These are phyloP conservation scores for Mortierella hygrophila DNA, from an alignment of 192 early-diverging fungal species.

Conservation along the genomic window DNA sequence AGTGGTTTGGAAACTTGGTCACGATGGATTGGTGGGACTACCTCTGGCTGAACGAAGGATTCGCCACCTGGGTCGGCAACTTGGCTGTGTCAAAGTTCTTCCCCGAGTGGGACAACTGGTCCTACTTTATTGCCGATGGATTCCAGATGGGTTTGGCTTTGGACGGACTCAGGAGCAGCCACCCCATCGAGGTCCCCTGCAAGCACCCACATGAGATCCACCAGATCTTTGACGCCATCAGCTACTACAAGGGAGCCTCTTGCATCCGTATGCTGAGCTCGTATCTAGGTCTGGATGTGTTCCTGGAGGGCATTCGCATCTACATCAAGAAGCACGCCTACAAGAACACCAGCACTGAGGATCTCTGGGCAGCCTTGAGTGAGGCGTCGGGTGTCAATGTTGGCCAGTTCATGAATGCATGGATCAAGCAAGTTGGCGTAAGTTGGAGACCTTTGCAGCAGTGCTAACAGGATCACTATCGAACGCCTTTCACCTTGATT, in stretches of 20 bases:
- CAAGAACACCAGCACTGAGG: conserved; percentile 86
- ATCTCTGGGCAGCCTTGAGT: conserved; percentile 89
- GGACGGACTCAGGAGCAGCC: conserved; percentile 88
- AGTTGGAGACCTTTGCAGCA: conserved; percentile 10
- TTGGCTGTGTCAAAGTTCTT: conserved; percentile 90
- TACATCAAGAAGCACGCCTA: conserved; percentile 90
- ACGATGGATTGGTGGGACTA: conserved; percentile 98
- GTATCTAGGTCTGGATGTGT: conserved; percentile 76
- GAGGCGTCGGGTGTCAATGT: conserved; percentile 88
- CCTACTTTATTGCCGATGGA: conserved; percentile 84
- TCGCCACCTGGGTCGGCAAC: conserved; percentile 96
- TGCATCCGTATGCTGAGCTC: conserved; percentile 95
- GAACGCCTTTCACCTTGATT: no score
- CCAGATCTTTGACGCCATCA: conserved; percentile 97
- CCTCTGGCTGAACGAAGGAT: conserved; percentile 98
- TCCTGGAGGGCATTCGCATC: conserved; percentile 76
- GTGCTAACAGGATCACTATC: background rate
- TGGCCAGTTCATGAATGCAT: conserved; percentile 84
- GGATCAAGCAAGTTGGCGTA: conserved; percentile 89
- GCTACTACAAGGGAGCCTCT: conserved; percentile 90
- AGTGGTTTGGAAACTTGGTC: conserved; percentile 97
- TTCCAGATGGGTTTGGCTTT: conserved; percentile 81
- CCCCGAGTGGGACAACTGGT: conserved; percentile 97
- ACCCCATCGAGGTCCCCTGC: conserved; percentile 94
- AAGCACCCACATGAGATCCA: conserved; percentile 87